phyloP scores from a whole-genome alignment of 2,329 filamentous ascomycete genomes.

The Diaporthe eres region DNA sequence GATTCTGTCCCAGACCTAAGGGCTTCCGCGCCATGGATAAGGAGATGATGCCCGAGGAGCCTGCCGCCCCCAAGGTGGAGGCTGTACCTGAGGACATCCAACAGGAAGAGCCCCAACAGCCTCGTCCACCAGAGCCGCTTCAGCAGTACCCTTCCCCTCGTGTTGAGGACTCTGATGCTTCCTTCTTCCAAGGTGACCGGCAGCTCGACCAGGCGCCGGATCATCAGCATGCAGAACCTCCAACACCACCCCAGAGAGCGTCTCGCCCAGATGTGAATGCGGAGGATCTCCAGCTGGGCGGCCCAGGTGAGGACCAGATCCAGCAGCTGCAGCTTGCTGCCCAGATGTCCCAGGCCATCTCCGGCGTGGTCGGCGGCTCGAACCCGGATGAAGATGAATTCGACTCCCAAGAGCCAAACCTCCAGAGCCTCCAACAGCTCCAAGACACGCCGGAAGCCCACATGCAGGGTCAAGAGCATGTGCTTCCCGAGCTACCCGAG shows the following conservation, averaged over 20 bases:
- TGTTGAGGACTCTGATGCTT: slow-evolving; percentile 38
- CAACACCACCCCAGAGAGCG: slow-evolving; percentile 58
- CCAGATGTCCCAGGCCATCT: slow-evolving; percentile 69
- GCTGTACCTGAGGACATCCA: slow-evolving; percentile 40
- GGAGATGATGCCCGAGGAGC: slow-evolving; percentile 21
- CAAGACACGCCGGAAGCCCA: slow-evolving; percentile 46
- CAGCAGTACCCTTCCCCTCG: slow-evolving; percentile 39
- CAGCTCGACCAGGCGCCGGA: slow-evolving; percentile 45
- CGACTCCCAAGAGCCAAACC: slow-evolving; percentile 42
- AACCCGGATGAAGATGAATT: slow-evolving; percentile 54
- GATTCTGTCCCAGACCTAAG: neutral
- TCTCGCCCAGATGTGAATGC: slow-evolving; percentile 59
- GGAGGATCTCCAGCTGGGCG: slow-evolving; percentile 71
- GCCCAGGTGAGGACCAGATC: slow-evolving; percentile 54
- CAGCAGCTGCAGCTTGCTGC: slow-evolving; percentile 66
- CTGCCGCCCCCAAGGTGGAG: slow-evolving; percentile 37
- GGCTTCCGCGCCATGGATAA: slow-evolving; percentile 32
- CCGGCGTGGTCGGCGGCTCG: slow-evolving; percentile 64
- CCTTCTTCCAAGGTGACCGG: slow-evolving; percentile 39
- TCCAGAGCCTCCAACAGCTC: slow-evolving; percentile 41
- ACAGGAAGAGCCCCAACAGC: slow-evolving; percentile 27
- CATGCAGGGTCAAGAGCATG: slow-evolving; percentile 46
- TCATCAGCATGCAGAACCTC: slow-evolving; percentile 51
- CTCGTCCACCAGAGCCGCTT: slow-evolving; percentile 20
- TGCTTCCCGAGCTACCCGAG: slow-evolving; percentile 52